Conservation (phyloP, 768 basidiomycete genomes). For the Leccinum sublutescens region DNA sequence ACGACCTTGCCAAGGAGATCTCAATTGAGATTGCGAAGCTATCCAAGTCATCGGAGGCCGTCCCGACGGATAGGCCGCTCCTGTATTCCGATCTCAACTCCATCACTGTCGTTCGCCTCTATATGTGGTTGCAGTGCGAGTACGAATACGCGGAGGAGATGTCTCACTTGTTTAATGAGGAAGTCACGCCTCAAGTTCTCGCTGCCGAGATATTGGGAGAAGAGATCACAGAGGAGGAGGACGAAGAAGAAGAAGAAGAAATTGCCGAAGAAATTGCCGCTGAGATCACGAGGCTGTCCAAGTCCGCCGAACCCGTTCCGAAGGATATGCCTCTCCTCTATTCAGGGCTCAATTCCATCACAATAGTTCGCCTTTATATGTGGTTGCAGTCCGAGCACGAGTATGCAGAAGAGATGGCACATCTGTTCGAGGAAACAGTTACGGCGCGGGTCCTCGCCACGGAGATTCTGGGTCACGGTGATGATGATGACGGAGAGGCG, state of each 20-base stretch:
- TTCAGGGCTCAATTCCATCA: conserved; percentile 33
- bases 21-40: conserved; percentile 33
- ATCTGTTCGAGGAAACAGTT: conserved; percentile 34
- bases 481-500: neutral
- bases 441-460: conserved; percentile 29
- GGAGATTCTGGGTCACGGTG: conserved; percentile 23
- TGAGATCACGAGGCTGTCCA: conserved; percentile 32
- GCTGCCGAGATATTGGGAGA: conserved; percentile 30
- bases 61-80: conserved; percentile 33
- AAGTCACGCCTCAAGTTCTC: conserved; percentile 28
- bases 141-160: conserved; percentile 32
- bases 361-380: conserved; percentile 28
- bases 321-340: conserved; percentile 35
- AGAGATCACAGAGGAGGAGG: conserved; percentile 1
- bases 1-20: conserved; percentile 33
- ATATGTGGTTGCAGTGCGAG: conserved; percentile 35
- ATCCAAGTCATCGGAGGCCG: conserved; percentile 25
- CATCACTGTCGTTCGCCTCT: conserved; percentile 29
- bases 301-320: conserved; percentile 27
- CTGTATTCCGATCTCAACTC: conserved; percentile 34
- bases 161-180: conserved; percentile 31
- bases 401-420: conserved; percentile 31
- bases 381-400: conserved; percentile 34
- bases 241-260: neutral
- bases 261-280: conserved; percentile 33